These are phyloP conservation scores for Cryptococcus maquisensis DNA, from an alignment of 1,284 basidiomycete species.

Conservation along the genomic window DNA sequence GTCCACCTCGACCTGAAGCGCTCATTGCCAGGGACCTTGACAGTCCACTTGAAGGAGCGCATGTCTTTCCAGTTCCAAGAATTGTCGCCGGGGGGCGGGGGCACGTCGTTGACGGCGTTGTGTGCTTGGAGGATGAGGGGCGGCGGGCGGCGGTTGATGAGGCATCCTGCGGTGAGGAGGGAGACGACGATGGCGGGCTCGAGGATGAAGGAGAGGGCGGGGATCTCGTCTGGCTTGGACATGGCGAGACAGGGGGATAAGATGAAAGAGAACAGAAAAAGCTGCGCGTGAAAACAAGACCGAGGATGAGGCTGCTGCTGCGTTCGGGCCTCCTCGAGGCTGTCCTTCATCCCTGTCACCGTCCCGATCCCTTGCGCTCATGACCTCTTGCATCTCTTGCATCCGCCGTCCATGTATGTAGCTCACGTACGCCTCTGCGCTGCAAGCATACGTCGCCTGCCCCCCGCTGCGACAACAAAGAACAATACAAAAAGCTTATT, in stretches of 20 bases:
- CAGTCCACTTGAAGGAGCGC: constrained; percentile 18
- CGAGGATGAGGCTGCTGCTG: too few relatives aligned
- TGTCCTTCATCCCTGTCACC: too few relatives aligned
- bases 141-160: constrained; percentile 26
- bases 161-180: constrained; percentile 31
- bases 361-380: too few relatives aligned
- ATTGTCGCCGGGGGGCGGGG: background rate
- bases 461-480: too few relatives aligned
- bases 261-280: background rate
- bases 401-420: too few relatives aligned
- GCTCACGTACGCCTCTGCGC: too few relatives aligned
- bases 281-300: too few relatives aligned
- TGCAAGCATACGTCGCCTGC: too few relatives aligned
- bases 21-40: constrained; percentile 27
- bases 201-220: constrained; percentile 33
- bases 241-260: too few relatives aligned
- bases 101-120: background rate
- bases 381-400: too few relatives aligned
- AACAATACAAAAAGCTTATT: too few relatives aligned
- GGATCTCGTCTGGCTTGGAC: constrained; percentile 36
- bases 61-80: constrained; percentile 20
- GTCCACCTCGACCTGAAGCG: constrained; percentile 24
- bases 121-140: constrained; percentile 22
- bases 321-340: too few relatives aligned
- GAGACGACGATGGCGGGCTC: constrained; percentile 35